Conservation (phyloP, 2,329 filamentous ascomycete species). For the Fusarium ambrosium region DNA sequence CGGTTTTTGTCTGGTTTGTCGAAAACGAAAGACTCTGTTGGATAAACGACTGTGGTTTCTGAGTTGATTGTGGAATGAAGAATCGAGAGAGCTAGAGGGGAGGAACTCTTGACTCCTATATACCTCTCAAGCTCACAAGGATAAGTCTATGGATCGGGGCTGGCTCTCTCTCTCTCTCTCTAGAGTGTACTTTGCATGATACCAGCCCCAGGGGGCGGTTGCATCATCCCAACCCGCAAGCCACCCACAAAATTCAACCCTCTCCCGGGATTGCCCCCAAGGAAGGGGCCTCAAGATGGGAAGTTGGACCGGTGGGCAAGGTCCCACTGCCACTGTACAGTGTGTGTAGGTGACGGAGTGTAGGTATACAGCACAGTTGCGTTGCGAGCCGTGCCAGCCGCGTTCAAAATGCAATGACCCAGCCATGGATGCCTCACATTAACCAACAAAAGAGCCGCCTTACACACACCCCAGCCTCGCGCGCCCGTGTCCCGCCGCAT, state of each 20-base stretch:
- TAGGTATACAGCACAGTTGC: background rate
- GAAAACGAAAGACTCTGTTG: slow-evolving; percentile 31
- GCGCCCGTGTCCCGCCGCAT: background rate
- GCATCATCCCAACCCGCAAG: slow-evolving; percentile 41
- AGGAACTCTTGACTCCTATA: slow-evolving; percentile 32
- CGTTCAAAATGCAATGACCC: slow-evolving; percentile 10
- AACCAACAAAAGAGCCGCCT: background rate
- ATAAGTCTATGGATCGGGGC: slow-evolving; percentile 16
- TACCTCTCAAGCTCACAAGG: slow-evolving; percentile 29
- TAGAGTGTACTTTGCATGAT: slow-evolving; percentile 25
- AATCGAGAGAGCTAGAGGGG: slow-evolving; percentile 24
- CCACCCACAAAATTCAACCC: slow-evolving; percentile 32
- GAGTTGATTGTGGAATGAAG: slow-evolving; percentile 18
- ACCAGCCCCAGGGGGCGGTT: slow-evolving; percentile 41
- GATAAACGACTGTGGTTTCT: slow-evolving; percentile 34
- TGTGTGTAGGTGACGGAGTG: background rate
- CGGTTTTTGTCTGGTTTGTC: slow-evolving; percentile 8
- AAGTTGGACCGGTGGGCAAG: slow-evolving; percentile 38
- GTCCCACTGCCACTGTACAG: slow-evolving; percentile 19
- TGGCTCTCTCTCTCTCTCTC: background rate
- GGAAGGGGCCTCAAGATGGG: slow-evolving; percentile 37
- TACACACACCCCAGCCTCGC: slow-evolving; percentile 6
- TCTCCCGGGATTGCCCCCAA: slow-evolving; percentile 1
- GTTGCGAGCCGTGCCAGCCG: slow-evolving; percentile 15
- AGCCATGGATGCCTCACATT: background rate